A percentile compares a stretch with the other conserved stretches of the same genome.
Evolutionary conservation across 495 filamentous ascomycete species (phyloP).

Genomic region (Penicillium coprophilum): DNA sequence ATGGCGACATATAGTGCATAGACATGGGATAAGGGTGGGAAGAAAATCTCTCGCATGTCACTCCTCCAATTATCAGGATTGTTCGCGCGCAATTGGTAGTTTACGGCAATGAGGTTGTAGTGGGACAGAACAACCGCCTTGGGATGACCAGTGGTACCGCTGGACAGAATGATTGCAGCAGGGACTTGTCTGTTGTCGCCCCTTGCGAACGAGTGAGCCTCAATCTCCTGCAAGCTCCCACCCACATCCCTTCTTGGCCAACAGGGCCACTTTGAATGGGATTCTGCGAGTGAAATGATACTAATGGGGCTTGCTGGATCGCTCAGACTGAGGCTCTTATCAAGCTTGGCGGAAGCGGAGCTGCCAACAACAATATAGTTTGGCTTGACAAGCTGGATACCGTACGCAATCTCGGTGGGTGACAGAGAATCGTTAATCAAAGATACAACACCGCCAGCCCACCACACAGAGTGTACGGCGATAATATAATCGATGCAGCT

Average conservation of each 20-base stretch:
- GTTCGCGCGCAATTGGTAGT: slow-evolving; percentile 5
- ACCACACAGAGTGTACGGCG: slow-evolving; percentile 68
- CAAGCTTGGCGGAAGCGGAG: background rate
- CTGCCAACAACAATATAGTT: slow-evolving; percentile 45
- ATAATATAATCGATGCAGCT: slow-evolving; percentile 17
- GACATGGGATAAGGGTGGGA: slow-evolving; percentile 9
- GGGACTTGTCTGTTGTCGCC: background rate
- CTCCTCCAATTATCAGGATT: slow-evolving; percentile 6
- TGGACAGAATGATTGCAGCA: slow-evolving; percentile 46
- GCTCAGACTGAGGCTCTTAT: background rate
- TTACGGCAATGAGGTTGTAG: slow-evolving; percentile 60
- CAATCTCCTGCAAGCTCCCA: background rate
- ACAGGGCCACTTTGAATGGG: background rate
- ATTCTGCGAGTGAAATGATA: background rate
- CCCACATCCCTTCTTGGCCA: background rate
- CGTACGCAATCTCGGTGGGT: slow-evolving; percentile 67
- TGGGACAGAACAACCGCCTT: slow-evolving; percentile 82
- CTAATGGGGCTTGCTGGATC: background rate
- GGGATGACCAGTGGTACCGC: slow-evolving; percentile 75
- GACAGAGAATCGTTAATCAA: slow-evolving; percentile 79
- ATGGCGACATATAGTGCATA: slow-evolving; percentile 12
- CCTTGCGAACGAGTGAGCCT: background rate
- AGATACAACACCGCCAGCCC: slow-evolving; percentile 70
- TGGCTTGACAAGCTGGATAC: slow-evolving; percentile 66
- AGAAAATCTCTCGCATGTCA: slow-evolving; percentile 7